phyloP scores from a whole-genome alignment of 2,329 filamentous ascomycete species.

The Colletotrichum lini region DNA sequence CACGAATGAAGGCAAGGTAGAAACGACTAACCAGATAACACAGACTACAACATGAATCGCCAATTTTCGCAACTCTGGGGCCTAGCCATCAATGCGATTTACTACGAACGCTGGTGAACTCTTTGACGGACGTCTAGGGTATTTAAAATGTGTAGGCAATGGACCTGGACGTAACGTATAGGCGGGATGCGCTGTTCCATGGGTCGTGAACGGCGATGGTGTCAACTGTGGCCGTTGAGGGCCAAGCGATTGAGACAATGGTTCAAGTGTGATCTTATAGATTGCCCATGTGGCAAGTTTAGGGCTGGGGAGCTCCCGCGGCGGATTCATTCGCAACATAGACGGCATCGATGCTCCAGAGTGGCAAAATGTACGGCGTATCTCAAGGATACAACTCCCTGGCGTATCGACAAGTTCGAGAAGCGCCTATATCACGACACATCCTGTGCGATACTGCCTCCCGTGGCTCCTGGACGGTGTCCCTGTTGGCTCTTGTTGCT shows the following conservation, averaged over 20 bases:
- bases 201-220: background rate
- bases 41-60: background rate
- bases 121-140: too few relatives aligned
- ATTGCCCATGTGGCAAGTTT: too few relatives aligned
- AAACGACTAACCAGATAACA: background rate
- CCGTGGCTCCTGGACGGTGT: background rate
- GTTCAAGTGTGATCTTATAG: background rate
- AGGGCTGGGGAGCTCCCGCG: background rate
- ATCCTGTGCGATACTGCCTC: background rate
- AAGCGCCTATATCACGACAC: too few relatives aligned
- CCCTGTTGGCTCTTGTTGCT: background rate
- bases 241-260: background rate
- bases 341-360: background rate
- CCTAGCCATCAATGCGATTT: background rate
- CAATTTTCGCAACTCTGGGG: too few relatives aligned
- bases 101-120: background rate
- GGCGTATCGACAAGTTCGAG: background rate
- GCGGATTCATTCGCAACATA: too few relatives aligned
- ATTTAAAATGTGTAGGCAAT: background rate
- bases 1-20: background rate
- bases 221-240: background rate
- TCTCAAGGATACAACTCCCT: background rate
- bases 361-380: background rate
- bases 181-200: background rate
- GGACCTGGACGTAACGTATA: background rate